A percentile compares a stretch with the other conserved stretches of the same genome.
Conservation (phyloP, 441 rosid genomes). For the Adansonia grandidieri region DNA sequence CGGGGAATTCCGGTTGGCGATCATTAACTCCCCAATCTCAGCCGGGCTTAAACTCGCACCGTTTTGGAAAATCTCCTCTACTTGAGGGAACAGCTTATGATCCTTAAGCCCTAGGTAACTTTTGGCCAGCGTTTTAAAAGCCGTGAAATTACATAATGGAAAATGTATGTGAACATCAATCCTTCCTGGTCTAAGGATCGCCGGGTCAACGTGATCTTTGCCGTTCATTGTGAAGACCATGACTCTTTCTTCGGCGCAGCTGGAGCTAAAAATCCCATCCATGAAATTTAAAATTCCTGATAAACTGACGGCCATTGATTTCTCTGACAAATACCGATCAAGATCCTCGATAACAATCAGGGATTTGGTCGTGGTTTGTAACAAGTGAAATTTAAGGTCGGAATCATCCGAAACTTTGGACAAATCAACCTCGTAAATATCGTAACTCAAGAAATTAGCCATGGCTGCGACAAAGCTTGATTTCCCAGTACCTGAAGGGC, state of each 20-base stretch:
- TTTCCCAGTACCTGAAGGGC: conserved; percentile 93
- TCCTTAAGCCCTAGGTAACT: conserved; percentile 64
- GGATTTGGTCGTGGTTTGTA: conserved; percentile 65
- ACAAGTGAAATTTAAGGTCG: conserved; percentile 65
- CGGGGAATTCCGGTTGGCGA: conserved; percentile 69
- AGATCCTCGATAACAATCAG: conserved; percentile 84
- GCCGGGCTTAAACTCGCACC: conserved; percentile 77
- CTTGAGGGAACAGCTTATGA: conserved; percentile 68
- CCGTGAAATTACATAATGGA: conserved; percentile 60
- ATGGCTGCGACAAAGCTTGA: conserved; percentile 89
- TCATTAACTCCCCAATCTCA: conserved; percentile 76
- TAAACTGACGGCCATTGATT: conserved; percentile 52
- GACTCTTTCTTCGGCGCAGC: conserved; percentile 65
- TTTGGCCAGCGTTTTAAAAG: conserved; percentile 60
- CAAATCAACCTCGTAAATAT: conserved; percentile 85
- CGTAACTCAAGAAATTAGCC: conserved; percentile 78
- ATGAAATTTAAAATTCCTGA: conserved; percentile 66
- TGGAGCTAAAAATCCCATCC: conserved; percentile 66
- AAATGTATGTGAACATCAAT: conserved; percentile 77
- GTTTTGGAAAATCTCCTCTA: conserved; percentile 62
- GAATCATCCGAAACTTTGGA: conserved; percentile 63
- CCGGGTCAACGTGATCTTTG: conserved; percentile 61
- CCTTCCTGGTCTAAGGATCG: conserved; percentile 66
- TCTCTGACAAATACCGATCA: conserved; percentile 59
- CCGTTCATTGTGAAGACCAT: conserved; percentile 68